Evolutionary conservation across 1,284 basidiomycete genomes (phyloP).

Genomic region (Apiotrichum mycotoxinovorans): DNA sequence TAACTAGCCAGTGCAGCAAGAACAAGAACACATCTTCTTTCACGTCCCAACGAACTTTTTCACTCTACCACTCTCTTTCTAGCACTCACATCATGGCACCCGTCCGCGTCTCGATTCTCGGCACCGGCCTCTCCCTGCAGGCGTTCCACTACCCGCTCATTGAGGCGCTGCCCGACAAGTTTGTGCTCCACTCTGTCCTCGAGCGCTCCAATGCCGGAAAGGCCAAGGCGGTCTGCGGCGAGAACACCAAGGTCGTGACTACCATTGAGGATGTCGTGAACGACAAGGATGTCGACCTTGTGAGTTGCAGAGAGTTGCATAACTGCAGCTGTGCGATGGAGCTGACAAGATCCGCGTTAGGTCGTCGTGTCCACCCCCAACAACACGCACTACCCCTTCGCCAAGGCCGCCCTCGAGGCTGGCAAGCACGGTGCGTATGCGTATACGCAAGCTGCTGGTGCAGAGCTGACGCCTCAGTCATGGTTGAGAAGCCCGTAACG

Average conservation of each 20-base stretch:
- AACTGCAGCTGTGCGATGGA: neutral
- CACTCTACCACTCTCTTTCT: neutral
- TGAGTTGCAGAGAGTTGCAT: conserved; percentile 7
- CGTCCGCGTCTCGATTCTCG: conserved; percentile 67
- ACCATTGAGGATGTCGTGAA: conserved; percentile 45
- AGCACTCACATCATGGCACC: conserved; percentile 43
- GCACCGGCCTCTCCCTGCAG: conserved; percentile 68
- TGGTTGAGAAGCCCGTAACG: conserved; percentile 81
- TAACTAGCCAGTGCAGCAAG: too few relatives aligned
- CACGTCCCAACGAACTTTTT: too few relatives aligned
- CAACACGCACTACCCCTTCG: conserved; percentile 66
- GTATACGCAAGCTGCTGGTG: neutral
- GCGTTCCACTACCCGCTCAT: conserved; percentile 78
- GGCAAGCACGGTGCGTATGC: conserved; percentile 67
- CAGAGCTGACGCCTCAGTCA: conserved; percentile 38
- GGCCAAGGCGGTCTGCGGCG: conserved; percentile 32
- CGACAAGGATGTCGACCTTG: conserved; percentile 50
- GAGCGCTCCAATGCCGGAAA: conserved; percentile 39
- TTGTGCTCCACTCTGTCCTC: conserved; percentile 64
- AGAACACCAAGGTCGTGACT: conserved; percentile 44
- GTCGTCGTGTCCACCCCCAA: conserved; percentile 72
- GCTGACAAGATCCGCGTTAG: conserved; percentile 9
- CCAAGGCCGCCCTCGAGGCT: conserved; percentile 58
- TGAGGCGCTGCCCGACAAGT: conserved; percentile 67
- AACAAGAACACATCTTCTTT: too few relatives aligned